These are phyloP conservation scores for Nidula niveotomentosa DNA, from an alignment of 1,284 basidiomycete species.

Conservation along the genomic window DNA sequence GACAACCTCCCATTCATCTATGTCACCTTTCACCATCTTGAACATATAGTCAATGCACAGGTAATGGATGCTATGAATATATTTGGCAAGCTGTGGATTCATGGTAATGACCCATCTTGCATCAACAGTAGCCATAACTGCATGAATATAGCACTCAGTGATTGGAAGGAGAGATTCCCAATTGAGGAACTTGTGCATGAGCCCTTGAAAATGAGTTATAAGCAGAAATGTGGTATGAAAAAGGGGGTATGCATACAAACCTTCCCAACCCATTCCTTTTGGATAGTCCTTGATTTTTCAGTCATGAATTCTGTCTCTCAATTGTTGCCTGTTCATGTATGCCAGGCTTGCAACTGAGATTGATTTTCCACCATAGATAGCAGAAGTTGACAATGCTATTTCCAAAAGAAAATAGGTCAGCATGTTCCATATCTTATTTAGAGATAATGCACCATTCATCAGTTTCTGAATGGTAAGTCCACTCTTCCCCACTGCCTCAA, in stretches of 20 bases:
- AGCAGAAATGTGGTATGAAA: too few species aligned
- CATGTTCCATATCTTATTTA: too few species aligned
- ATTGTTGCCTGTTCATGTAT: slow-evolving; percentile 4
- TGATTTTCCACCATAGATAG: neutral
- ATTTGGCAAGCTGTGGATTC: neutral
- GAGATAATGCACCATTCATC: neutral
- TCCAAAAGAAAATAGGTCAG: too few species aligned
- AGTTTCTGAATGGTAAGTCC: neutral
- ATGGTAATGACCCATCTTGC: neutral
- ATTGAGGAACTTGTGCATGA: neutral
- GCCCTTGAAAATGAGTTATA: neutral
- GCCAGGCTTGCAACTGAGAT: neutral
- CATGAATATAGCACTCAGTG: neutral
- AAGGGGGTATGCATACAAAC: too few species aligned
- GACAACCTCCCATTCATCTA: neutral
- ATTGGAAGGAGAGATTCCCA: neutral
- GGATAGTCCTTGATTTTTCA: slow-evolving; percentile 5
- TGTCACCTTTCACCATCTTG: neutral
- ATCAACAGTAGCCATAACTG: neutral
- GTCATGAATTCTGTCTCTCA: slow-evolving; percentile 1
- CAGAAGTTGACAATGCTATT: neutral
- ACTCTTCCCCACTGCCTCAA: neutral
- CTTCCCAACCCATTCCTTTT: slow-evolving; percentile 6
- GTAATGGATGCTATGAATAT: neutral
- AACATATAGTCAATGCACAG: neutral